phyloP scores from a whole-genome alignment of 1,139 yeast genomes.

The Blastobotrys apis region DNA sequence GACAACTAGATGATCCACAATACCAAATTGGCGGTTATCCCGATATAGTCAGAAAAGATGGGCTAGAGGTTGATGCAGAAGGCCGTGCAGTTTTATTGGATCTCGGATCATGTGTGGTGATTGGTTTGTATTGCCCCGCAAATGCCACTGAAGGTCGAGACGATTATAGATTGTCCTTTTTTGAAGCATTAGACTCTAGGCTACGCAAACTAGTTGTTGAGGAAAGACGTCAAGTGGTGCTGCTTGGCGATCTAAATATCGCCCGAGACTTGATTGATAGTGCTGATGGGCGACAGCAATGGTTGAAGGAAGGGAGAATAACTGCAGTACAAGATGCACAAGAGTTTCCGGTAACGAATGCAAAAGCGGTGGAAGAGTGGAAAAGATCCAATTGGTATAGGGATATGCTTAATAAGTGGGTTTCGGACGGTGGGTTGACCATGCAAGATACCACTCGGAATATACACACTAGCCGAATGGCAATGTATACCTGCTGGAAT shows the following conservation, averaged over 20 bases:
- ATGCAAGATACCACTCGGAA: constrained; percentile 64
- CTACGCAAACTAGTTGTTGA: constrained; percentile 46
- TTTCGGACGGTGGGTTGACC: constrained; percentile 8
- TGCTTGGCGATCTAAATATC: constrained; percentile 87
- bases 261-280: constrained; percentile 75
- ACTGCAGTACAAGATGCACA: constrained; percentile 30
- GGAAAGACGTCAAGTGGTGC: constrained; percentile 55
- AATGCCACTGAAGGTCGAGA: constrained; percentile 81
- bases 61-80: constrained; percentile 62
- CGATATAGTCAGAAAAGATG: constrained; percentile 37
- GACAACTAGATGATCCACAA: constrained; percentile 27
- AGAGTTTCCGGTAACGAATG: constrained; percentile 21
- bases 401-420: constrained; percentile 31
- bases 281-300: constrained; percentile 60
- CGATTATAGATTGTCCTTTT: constrained; percentile 52
- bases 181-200: constrained; percentile 55
- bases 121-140: constrained; percentile 90
- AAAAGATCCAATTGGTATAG: constrained; percentile 26
- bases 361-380: constrained; percentile 27
- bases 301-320: constrained; percentile 32
- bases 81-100: constrained; percentile 81
- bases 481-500: constrained; percentile 92
- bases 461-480: constrained; percentile 51
- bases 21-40: constrained; percentile 74
- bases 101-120: constrained; percentile 54